phyloP scores from a whole-genome alignment of 2,329 filamentous ascomycete genomes.

The Botrytis tulipae region DNA sequence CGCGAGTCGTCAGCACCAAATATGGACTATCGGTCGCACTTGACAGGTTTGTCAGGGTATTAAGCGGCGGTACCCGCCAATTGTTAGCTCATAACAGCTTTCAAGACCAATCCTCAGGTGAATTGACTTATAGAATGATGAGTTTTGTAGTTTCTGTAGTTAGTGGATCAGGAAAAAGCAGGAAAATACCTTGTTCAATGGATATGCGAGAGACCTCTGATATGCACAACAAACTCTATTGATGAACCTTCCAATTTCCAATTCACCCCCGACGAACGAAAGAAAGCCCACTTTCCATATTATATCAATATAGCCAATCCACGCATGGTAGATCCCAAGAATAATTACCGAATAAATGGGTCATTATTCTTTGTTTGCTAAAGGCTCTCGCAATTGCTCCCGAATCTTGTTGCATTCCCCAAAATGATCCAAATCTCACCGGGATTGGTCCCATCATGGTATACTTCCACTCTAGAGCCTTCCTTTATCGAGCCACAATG shows the following conservation, averaged over 20 bases:
- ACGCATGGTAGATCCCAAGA: conserved; percentile 16
- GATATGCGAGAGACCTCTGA: conserved; percentile 2
- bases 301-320: conserved; percentile 16
- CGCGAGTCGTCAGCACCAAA: conserved; percentile 22
- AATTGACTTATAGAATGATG: background rate
- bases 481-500: conserved; percentile 7
- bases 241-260: conserved; percentile 3
- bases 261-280: background rate
- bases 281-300: conserved; percentile 15
- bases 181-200: conserved; percentile 17
- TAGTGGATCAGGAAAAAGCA: background rate
- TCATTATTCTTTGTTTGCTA: background rate
- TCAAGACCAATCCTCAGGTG: background rate
- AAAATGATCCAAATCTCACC: conserved; percentile 13
- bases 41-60: conserved; percentile 12
- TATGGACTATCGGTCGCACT: conserved; percentile 19
- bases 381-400: conserved; percentile 3
- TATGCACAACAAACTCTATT: conserved; percentile 17
- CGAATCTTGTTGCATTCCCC: conserved; percentile 1
- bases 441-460: conserved; percentile 12
- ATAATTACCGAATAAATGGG: conserved; percentile 21
- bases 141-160: background rate
- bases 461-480: conserved; percentile 1
- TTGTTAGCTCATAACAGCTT: conserved; percentile 6
- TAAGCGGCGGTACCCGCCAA: conserved; percentile 19